A percentile compares a stretch with the other conserved stretches of the same genome.
phyloP scores from a whole-genome alignment of 495 filamentous ascomycete genomes.

The Podospora tetraspora region DNA sequence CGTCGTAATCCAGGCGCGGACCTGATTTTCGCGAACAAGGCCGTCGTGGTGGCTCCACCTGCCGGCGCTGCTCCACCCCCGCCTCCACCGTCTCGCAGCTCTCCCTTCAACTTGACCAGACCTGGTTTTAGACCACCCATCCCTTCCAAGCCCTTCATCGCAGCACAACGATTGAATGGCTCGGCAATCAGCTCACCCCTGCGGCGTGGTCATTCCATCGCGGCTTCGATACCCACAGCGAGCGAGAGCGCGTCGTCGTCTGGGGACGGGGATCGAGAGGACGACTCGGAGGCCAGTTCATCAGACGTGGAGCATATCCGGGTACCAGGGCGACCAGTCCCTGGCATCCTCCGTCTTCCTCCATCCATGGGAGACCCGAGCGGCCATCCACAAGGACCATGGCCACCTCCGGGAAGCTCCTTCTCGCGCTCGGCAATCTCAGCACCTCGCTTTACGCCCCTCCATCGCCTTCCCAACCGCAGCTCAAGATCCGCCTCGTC shows the following conservation, averaged over 20 bases:
- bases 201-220: not conserved
- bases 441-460: not conserved
- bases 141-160: not conserved
- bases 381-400: not conserved
- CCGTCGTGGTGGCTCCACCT: not conserved
- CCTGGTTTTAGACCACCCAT: not conserved
- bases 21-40: not conserved
- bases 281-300: not conserved
- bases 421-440: not conserved
- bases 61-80: not conserved
- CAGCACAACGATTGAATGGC: not conserved
- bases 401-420: not conserved
- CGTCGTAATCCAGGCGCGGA: not conserved
- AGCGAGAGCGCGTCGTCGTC: not conserved
- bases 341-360: not conserved
- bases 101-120: not conserved
- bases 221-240: not conserved
- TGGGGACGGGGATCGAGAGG: not conserved
- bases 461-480: not conserved
- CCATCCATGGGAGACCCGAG: not conserved
- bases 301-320: not conserved
- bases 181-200: not conserved
- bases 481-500: not conserved
- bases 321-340: not conserved
- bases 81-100: not conserved